Conservation (phyloP, 2,329 filamentous ascomycete species). For the Phialocephala sp. region DNA sequence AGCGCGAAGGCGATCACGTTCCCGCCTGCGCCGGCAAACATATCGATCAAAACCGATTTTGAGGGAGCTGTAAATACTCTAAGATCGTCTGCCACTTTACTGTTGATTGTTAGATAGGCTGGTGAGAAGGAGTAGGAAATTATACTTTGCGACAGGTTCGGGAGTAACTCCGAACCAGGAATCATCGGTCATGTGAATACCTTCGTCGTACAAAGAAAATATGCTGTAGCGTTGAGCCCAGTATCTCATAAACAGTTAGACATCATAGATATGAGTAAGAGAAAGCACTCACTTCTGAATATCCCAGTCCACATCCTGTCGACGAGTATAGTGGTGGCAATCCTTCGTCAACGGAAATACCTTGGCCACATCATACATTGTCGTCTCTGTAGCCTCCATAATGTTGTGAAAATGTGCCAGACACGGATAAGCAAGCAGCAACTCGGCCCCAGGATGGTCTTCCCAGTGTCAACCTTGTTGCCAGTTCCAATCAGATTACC, state of each 20-base stretch:
- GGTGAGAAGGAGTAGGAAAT: constrained; percentile 24
- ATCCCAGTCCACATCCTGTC: constrained; percentile 77
- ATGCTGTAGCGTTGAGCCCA: constrained; percentile 88
- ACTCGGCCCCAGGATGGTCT: not conserved
- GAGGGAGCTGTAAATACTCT: constrained; percentile 46
- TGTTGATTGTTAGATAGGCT: constrained; percentile 40
- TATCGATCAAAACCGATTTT: constrained; percentile 69
- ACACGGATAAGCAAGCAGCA: not conserved
- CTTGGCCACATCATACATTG: not conserved
- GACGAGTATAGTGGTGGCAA: constrained; percentile 76
- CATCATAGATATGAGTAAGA: not conserved
- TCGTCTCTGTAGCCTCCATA: not conserved
- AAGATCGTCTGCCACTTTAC: constrained; percentile 78
- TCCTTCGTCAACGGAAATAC: constrained; percentile 56
- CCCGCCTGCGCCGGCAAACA: constrained; percentile 89
- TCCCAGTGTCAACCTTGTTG: not conserved
- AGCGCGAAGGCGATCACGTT: constrained; percentile 95
- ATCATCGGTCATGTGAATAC: constrained; percentile 88
- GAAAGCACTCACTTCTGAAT: constrained; percentile 73
- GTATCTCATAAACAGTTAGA: constrained; percentile 63
- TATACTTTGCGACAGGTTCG: constrained; percentile 84
- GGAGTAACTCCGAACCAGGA: constrained; percentile 98
- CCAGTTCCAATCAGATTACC: not conserved
- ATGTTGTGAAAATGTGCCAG: not conserved
- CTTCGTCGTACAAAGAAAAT: constrained; percentile 86